Evolutionary conservation across 176 grass and related monocot species (phyloP).

Genomic region (Triticum turgidum): DNA sequence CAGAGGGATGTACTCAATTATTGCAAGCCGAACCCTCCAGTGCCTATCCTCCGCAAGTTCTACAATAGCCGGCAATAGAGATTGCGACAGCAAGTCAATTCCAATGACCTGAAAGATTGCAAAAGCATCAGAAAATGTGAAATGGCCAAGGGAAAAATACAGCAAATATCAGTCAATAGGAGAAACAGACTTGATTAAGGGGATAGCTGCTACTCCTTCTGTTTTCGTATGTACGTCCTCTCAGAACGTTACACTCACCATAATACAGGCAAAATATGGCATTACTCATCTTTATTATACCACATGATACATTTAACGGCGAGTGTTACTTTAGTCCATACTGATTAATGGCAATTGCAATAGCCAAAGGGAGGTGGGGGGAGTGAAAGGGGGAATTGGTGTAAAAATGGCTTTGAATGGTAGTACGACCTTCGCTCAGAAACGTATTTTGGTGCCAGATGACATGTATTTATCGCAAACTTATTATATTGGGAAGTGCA

Average conservation of each 20-base stretch:
- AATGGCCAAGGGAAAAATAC: neutral
- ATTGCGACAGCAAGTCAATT: slow-evolving; percentile 93
- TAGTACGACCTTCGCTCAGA: no score
- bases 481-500: no score
- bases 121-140: neutral
- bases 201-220: neutral
- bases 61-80: slow-evolving; percentile 89
- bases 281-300: neutral
- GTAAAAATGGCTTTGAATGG: neutral
- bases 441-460: no score
- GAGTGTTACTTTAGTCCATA: neutral
- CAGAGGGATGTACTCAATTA: slow-evolving; percentile 95
- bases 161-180: neutral
- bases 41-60: slow-evolving; percentile 94
- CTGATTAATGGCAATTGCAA: neutral
- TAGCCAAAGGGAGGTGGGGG: neutral
- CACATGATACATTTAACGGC: neutral
- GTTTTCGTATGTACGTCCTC: neutral
- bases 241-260: neutral
- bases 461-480: no score
- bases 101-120: slow-evolving; percentile 77
- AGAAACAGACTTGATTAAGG: neutral
- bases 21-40: slow-evolving; percentile 94
- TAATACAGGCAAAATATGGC: neutral
- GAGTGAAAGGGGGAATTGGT: neutral